Evolutionary conservation across 768 basidiomycete genomes (phyloP).

Genomic region (Mycena sanguinolenta): DNA sequence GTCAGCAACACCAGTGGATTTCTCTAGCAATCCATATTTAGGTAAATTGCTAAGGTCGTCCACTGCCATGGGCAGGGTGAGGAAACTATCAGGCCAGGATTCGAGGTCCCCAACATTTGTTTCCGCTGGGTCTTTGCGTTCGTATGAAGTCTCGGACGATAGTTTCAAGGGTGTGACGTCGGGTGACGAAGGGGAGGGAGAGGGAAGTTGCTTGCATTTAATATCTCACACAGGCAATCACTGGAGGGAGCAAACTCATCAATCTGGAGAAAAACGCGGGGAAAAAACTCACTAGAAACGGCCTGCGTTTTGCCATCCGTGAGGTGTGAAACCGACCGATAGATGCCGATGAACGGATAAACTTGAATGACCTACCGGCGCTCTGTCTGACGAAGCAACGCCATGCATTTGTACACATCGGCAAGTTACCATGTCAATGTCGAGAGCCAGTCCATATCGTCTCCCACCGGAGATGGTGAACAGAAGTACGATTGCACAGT

Average conservation of each 20-base stretch:
- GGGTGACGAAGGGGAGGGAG: conserved; percentile 1
- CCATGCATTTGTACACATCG: conserved; percentile 58
- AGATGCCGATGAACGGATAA: background rate
- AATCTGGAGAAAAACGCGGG: background rate
- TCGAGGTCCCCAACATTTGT: background rate
- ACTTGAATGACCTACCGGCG: conserved; percentile 12
- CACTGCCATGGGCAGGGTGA: conserved; percentile 26
- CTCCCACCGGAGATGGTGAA: conserved; percentile 57
- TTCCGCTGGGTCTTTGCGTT: background rate
- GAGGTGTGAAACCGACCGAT: background rate
- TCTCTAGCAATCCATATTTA: conserved; percentile 19
- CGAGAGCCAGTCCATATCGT: conserved; percentile 43
- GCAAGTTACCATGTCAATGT: conserved; percentile 48
- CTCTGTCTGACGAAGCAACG: conserved; percentile 19
- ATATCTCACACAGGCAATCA: conserved; percentile 28
- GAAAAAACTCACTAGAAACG: conserved; percentile 25
- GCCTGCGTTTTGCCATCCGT: conserved; percentile 33
- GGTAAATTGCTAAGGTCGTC: conserved; percentile 25
- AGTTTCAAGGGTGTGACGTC: background rate
- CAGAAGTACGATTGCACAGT: conserved; percentile 58
- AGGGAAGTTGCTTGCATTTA: conserved; percentile 25
- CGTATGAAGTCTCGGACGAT: background rate
- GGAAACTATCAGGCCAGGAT: conserved; percentile 6
- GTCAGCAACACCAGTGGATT: background rate
- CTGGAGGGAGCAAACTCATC: conserved; percentile 7